Conservation (phyloP, 257 asterid genomes). For the Nicotiana noctiflora region DNA sequence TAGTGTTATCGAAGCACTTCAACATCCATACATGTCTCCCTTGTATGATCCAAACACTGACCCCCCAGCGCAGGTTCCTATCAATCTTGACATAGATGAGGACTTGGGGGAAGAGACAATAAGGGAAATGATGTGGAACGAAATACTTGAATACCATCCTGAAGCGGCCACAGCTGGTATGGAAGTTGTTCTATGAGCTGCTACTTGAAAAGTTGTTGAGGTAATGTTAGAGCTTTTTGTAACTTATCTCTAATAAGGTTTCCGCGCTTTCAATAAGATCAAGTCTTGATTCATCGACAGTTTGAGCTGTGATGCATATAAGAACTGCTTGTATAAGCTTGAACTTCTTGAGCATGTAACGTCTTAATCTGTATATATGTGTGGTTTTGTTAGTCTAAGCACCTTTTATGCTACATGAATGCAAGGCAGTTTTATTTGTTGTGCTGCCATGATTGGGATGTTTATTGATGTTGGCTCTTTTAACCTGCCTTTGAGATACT, state of each 20-base stretch:
- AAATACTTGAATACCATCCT: slow-evolving; percentile 56
- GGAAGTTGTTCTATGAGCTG: slow-evolving; percentile 8
- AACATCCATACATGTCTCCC: slow-evolving; percentile 54
- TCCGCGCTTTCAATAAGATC: slow-evolving; percentile 14
- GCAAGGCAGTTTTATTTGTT: background rate
- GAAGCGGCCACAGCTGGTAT: slow-evolving; percentile 21
- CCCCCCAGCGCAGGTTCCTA: slow-evolving; percentile 43
- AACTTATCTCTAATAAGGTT: background rate
- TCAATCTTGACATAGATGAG: slow-evolving; percentile 47
- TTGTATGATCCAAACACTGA: slow-evolving; percentile 39
- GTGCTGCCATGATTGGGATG: background rate
- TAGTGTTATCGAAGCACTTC: slow-evolving; percentile 48
- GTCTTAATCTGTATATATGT: slow-evolving; percentile 22
- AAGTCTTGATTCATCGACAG: slow-evolving; percentile 12
- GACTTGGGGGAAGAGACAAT: slow-evolving; percentile 44
- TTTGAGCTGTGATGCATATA: slow-evolving; percentile 17
- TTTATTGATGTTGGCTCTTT: background rate
- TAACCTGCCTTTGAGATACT: background rate
- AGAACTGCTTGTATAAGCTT: slow-evolving; percentile 1
- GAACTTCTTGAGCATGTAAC: slow-evolving; percentile 6
- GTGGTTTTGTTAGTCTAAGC: slow-evolving; percentile 12
- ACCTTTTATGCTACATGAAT: background rate
- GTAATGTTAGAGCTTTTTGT: background rate
- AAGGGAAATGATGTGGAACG: slow-evolving; percentile 53
- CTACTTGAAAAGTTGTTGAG: background rate